These are phyloP conservation scores for Chalara sp. DNA, from an alignment of 2,329 filamentous ascomycete species.

Conservation along the genomic window DNA sequence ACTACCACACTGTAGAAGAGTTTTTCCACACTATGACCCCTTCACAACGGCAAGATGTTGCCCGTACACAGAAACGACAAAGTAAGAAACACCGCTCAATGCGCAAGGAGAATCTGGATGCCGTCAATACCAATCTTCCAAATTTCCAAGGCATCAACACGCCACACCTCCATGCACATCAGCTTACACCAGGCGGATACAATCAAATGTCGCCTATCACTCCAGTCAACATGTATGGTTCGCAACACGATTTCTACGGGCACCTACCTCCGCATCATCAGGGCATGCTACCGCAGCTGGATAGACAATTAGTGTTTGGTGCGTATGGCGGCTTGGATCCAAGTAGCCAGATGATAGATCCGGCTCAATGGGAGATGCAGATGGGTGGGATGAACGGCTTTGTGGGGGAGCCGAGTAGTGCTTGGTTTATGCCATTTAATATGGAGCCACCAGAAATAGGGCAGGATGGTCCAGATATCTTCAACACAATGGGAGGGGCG, in stretches of 20 bases:
- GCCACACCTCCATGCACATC: conserved; percentile 1
- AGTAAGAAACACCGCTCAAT: conserved; percentile 30
- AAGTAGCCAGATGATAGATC: conserved; percentile 21
- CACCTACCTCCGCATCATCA: conserved; percentile 42
- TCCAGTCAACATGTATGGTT: conserved; percentile 20
- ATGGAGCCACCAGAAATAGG: conserved; percentile 66
- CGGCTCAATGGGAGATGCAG: conserved; percentile 22
- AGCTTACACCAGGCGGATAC: conserved; percentile 13
- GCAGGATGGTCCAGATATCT: conserved; percentile 33
- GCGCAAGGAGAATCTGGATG: conserved; percentile 14
- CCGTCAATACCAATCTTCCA: conserved; percentile 19
- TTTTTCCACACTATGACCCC: conserved; percentile 80
- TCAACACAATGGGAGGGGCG: conserved; percentile 14
- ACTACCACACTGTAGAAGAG: conserved; percentile 90
- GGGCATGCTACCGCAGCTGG: conserved; percentile 59
- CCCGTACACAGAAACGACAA: conserved; percentile 30
- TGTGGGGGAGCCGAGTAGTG: conserved; percentile 46
- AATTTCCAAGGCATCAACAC: conserved; percentile 16
- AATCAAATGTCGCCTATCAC: conserved; percentile 24
- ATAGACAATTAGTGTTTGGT: conserved; percentile 69
- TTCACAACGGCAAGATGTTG: conserved; percentile 32
- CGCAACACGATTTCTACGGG: conserved; percentile 26
- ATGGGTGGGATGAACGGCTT: conserved; percentile 20
- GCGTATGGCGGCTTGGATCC: conserved; percentile 55
- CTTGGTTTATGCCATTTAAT: conserved; percentile 93